These are phyloP conservation scores for Nematocida ironsii DNA, from an alignment of 371 early-diverging fungal genomes.

Conservation along the genomic window DNA sequence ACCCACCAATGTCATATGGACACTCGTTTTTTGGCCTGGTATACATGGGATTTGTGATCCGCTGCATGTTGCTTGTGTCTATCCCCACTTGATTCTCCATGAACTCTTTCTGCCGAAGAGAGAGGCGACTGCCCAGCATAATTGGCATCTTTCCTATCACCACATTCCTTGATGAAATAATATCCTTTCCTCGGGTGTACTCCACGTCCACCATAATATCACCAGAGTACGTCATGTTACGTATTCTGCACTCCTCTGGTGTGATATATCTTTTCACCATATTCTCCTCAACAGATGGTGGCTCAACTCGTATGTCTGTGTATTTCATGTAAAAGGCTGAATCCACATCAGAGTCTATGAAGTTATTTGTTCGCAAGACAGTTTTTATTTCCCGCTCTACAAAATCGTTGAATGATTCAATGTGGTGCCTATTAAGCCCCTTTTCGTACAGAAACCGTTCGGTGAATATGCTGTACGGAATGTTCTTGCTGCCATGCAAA, in stretches of 20 bases:
- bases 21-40: conserved; percentile 76
- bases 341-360: conserved; percentile 94
- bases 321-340: conserved; percentile 87
- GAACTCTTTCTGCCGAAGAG: conserved; percentile 66
- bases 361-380: conserved; percentile 86
- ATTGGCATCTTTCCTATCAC: conserved; percentile 94
- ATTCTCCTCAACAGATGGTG: conserved; percentile 72
- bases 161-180: conserved; percentile 79
- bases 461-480: conserved; percentile 18
- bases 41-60: conserved; percentile 20
- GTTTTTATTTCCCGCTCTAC: conserved; percentile 86
- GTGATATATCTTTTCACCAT: conserved; percentile 73
- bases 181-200: conserved; percentile 83
- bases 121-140: conserved; percentile 87
- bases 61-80: neutral
- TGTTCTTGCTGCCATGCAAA: neutral
- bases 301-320: conserved; percentile 65
- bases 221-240: conserved; percentile 94
- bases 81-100: neutral
- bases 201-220: conserved; percentile 90
- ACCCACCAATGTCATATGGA: conserved; percentile 96
- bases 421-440: conserved; percentile 97
- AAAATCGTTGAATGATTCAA: conserved; percentile 98
- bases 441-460: conserved; percentile 92
- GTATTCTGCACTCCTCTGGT: conserved; percentile 94